phyloP scores from a whole-genome alignment of 2,329 filamentous ascomycete genomes.

The Diaporthe sp. region DNA sequence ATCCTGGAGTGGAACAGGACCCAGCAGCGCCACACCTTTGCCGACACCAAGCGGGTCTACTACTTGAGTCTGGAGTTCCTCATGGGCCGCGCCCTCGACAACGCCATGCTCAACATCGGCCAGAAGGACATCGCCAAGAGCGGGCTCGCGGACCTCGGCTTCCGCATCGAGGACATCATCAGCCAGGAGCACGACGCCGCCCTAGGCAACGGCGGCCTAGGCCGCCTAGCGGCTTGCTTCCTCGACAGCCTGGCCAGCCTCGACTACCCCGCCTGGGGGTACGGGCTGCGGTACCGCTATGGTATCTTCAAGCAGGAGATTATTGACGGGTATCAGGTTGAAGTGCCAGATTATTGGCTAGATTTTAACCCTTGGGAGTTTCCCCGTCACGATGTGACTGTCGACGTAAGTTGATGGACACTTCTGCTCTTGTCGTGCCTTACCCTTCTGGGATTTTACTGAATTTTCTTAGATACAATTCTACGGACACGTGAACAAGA shows the following conservation, averaged over 20 bases:
- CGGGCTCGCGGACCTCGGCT: conserved; percentile 89
- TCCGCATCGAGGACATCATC: conserved; percentile 97
- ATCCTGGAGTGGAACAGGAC: conserved; percentile 98
- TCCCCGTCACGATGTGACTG: conserved; percentile 92
- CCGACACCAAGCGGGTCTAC: conserved; percentile 93
- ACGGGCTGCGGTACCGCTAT: conserved; percentile 94
- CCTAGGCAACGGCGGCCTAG: conserved; percentile 94
- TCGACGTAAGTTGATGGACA: conserved; percentile 71
- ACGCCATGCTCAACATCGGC: conserved; percentile 97
- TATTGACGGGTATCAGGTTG: conserved; percentile 96
- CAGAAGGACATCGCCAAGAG: conserved; percentile 88
- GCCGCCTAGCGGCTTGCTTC: conserved; percentile 95
- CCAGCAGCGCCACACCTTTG: conserved; percentile 93
- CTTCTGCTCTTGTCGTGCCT: background rate
- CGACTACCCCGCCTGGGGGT: conserved; percentile 97
- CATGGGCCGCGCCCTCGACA: conserved; percentile 96
- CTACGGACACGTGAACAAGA: conserved; percentile 85
- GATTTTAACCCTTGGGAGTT: conserved; percentile 99
- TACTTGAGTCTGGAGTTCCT: conserved; percentile 98
- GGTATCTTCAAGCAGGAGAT: conserved; percentile 99
- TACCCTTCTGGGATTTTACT: background rate
- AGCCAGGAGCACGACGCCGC: conserved; percentile 96
- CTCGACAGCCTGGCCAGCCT: conserved; percentile 95
- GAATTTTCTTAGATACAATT: conserved; percentile 80
- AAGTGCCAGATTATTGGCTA: conserved; percentile 98